Base-by-base conservation (phyloP, 192 early-diverging fungal genomes). In the Podila clonocystis region DNA sequence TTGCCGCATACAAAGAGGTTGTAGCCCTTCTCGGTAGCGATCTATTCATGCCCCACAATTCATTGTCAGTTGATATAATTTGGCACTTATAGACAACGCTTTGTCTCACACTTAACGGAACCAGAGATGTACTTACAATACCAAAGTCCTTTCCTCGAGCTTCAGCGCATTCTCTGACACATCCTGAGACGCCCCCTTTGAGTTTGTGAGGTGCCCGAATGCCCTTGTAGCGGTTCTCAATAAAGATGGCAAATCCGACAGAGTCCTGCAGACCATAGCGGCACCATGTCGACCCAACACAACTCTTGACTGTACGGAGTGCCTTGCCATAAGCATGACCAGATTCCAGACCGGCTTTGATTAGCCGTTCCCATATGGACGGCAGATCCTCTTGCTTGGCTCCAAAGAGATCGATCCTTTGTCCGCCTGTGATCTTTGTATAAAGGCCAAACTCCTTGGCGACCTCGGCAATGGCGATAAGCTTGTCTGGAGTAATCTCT, bases 301-400 rank as follows among this genome's bases (percentile, higher is more conserved):
- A 92, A 26, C 86, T 88, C 70, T 92, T 92, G 52, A 92, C 91
- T 5, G 91, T 92, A 60, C 91, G 85, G 19, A 92, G 78, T 24
- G 91, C 83, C 68, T 92, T 92, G 28, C 91, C 91, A 59, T 92
- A 92, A 36, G 91, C 91, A 49, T 92, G 91, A 31, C 91, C 91
- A 29, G 85, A 86, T 82, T 92, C 91, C 58, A 92, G 89, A 11
- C 91, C 91, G 4, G 89, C 87, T 19, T 82, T 52, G 34, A 93
- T 83, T 9, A 92, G 82, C 29, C 87, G 72, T 57, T 92, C 87
- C 91, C 91, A 92, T 30, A 92, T 91, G 4, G 73, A 52, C n/a
- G 91, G 91, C 19, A 92, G 73, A 22, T 93, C 85, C 57, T 93
- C 82, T 55, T 88, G 90, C 62, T 84, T 67, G n/a, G 91, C 91